Conservation (phyloP, 2,329 filamentous ascomycete genomes). For the Cladosporium sp. region DNA sequence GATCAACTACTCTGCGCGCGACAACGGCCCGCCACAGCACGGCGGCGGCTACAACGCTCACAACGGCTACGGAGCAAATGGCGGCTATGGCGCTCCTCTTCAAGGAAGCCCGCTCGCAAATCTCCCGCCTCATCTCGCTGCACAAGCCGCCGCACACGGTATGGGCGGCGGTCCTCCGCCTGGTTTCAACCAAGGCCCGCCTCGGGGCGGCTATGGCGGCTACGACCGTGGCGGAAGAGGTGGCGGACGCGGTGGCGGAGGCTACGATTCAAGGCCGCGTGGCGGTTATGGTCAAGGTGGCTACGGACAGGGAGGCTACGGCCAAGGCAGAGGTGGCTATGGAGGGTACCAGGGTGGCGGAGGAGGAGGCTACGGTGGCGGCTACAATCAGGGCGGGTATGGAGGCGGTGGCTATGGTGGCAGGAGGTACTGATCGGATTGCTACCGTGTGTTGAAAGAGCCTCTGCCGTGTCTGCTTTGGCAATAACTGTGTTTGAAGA, state of each 20-base stretch:
- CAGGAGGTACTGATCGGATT: not conserved
- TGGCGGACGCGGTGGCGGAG: conserved; percentile 18
- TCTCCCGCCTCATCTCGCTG: conserved; percentile 31
- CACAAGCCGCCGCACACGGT: conserved; percentile 32
- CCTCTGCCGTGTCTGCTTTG: no score
- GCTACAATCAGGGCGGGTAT: conserved; percentile 13
- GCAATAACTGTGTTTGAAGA: no score
- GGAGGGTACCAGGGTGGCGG: conserved; percentile 27
- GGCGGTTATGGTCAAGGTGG: conserved; percentile 11
- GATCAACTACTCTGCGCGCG: conserved; percentile 50
- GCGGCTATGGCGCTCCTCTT: conserved; percentile 16
- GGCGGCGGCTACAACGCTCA: conserved; percentile 22
- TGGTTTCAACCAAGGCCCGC: conserved; percentile 15
- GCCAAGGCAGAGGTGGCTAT: conserved; percentile 19
- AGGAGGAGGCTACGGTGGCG: conserved; percentile 16
- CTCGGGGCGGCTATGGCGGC: conserved; percentile 20
- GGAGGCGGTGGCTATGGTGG: conserved; percentile 14
- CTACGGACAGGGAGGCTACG: conserved; percentile 14
- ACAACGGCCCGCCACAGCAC: conserved; percentile 22
- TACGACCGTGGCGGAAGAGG: conserved; percentile 16
- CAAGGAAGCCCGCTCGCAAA: conserved; percentile 20
- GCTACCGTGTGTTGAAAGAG: no score
- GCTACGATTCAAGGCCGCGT: conserved; percentile 21
- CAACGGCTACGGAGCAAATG: conserved; percentile 22
- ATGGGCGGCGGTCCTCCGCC: conserved; percentile 19